phyloP scores from a whole-genome alignment of 1,284 basidiomycete species.

The Peniophora sp. region DNA sequence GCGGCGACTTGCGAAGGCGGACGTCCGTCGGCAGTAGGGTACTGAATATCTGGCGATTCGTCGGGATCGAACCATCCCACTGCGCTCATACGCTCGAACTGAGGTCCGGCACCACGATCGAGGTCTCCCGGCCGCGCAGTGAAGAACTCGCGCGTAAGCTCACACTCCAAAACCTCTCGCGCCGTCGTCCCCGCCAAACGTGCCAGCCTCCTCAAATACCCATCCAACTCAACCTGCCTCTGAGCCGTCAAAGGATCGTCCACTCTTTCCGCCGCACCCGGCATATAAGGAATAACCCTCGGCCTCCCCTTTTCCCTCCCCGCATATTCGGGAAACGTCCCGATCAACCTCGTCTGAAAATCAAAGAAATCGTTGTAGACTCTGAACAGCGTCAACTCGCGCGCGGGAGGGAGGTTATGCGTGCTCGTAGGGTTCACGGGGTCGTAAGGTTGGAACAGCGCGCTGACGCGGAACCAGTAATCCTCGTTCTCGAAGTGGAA shows the following conservation, averaged over 20 bases:
- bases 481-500: conserved; percentile 96
- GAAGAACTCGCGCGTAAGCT: conserved; percentile 80
- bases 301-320: conserved; percentile 59
- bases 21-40: conserved; percentile 8
- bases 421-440: conserved; percentile 60
- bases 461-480: conserved; percentile 96
- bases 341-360: conserved; percentile 87
- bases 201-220: conserved; percentile 81
- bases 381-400: conserved; percentile 86
- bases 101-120: conserved; percentile 55
- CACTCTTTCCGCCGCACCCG: conserved; percentile 81
- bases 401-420: conserved; percentile 52
- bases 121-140: conserved; percentile 86
- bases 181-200: conserved; percentile 55
- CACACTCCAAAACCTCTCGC: conserved; percentile 77
- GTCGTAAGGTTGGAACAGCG: conserved; percentile 78
- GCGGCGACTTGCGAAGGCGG: background rate
- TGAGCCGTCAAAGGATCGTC: conserved; percentile 83
- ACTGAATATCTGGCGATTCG: conserved; percentile 15
- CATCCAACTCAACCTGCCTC: conserved; percentile 79
- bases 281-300: conserved; percentile 92
- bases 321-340: conserved; percentile 84
- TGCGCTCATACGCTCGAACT: conserved; percentile 46
- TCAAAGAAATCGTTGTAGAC: conserved; percentile 99
- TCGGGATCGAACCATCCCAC: conserved; percentile 32